These are phyloP conservation scores for Cicer cuneatum DNA, from an alignment of 306 rosid genomes.

Conservation along the genomic window DNA sequence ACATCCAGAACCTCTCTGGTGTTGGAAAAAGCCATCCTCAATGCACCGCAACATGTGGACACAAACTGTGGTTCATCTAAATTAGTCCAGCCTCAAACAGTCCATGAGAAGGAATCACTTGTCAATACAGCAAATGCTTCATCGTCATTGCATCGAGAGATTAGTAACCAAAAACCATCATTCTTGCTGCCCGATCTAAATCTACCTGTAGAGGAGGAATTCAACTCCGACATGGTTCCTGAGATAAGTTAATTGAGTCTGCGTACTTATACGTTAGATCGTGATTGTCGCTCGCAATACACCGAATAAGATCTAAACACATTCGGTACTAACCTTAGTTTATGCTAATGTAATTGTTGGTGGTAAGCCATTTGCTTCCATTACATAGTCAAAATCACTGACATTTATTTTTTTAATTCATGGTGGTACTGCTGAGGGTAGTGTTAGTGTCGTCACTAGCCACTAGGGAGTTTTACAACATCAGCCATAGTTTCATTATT, in stretches of 20 bases:
- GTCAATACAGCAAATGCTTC: constrained; percentile 31
- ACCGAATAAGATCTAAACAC: constrained; percentile 41
- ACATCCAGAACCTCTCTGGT: constrained; percentile 28
- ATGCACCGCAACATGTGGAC: constrained; percentile 16
- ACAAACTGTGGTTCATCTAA: constrained; percentile 34
- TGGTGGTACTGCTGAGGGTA: constrained; percentile 47
- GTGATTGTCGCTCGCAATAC: constrained; percentile 30
- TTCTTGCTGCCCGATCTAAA: constrained; percentile 75
- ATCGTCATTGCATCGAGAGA: constrained; percentile 44
- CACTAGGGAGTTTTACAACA: constrained; percentile 43
- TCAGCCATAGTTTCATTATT: constrained; percentile 25
- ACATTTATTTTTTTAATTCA: constrained; percentile 38
- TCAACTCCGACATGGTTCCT: background rate
- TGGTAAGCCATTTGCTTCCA: constrained; percentile 32
- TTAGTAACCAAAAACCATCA: constrained; percentile 37
- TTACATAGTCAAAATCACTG: constrained; percentile 23
- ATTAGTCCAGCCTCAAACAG: constrained; percentile 14
- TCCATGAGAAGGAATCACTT: constrained; percentile 17
- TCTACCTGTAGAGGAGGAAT: constrained; percentile 57
- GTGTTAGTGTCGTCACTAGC: constrained; percentile 37
- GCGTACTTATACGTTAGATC: constrained; percentile 26
- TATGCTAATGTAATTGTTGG: constrained; percentile 45
- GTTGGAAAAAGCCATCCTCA: constrained; percentile 18
- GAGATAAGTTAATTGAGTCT: constrained; percentile 41
- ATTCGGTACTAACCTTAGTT: constrained; percentile 43